Conservation (phyloP, 2,329 filamentous ascomycete species). For the Monosporascus sp. region DNA sequence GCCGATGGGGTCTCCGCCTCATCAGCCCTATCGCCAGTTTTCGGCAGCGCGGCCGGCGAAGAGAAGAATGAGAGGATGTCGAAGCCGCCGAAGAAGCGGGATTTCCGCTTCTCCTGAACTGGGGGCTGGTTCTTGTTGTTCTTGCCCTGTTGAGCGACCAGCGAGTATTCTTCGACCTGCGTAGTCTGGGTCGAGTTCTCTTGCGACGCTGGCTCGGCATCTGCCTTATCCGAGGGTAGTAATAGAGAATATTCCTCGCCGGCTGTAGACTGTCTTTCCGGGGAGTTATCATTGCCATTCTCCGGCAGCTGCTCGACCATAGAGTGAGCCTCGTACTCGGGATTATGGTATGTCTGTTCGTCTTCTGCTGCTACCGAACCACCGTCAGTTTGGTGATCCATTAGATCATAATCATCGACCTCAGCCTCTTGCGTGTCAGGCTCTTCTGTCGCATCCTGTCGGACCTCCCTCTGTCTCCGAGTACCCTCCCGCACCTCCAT, state of each 20-base stretch:
- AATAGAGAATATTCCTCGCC: background rate
- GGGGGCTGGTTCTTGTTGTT: constrained; percentile 14
- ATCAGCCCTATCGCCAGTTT: constrained; percentile 3
- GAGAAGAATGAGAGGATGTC: constrained; percentile 54
- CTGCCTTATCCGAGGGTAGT: background rate
- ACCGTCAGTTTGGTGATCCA: background rate
- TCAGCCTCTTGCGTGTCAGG: background rate
- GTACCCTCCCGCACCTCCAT: background rate
- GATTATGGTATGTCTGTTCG: background rate
- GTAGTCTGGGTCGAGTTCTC: constrained; percentile 5
- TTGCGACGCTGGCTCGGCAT: background rate
- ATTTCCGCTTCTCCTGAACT: constrained; percentile 6
- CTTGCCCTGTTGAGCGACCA: constrained; percentile 31
- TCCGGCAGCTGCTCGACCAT: background rate
- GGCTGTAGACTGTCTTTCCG: background rate
- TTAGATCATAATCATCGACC: background rate
- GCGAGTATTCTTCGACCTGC: constrained; percentile 38
- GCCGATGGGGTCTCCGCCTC: too few relatives aligned
- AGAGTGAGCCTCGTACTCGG: background rate
- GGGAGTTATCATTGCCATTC: background rate
- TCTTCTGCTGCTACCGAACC: background rate
- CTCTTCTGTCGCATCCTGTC: background rate
- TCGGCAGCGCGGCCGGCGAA: constrained; percentile 41
- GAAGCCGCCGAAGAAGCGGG: constrained; percentile 29
- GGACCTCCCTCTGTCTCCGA: background rate